Evolutionary conservation across 2,329 filamentous ascomycete genomes (phyloP), one percentile per base, ranked within the genome.

Genomic region (Cladosporium sp.): DNA sequence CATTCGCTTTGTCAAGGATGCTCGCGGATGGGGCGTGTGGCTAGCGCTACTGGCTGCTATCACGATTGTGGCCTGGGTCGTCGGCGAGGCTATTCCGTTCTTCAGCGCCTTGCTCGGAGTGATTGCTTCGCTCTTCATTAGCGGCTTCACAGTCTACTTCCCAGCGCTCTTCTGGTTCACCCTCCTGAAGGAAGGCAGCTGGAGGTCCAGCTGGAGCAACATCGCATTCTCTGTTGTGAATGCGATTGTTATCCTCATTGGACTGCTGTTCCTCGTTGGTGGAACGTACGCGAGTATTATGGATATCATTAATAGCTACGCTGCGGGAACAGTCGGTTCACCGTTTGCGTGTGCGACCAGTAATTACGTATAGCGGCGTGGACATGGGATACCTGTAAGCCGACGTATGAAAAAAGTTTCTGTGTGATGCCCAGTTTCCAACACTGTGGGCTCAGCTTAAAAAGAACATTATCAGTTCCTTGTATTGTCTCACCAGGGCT

Each of bases 151-250:
- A 17, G 72, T 69, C 61, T 93, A 91, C 80, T 93, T 93, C 67
- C 92, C 92, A 19, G 97, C 96, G 78, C 96, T 96, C 68, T 97
- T 96, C 78, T 97, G 89, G 89, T 1, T 89, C 89, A 1, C 92
- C 90, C 68, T 82, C 91, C 68, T 83, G 88, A 57, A 90, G 92
- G 88, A 81, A 88, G 49, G 77, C 76, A 22, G 86, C 82, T 1
- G 87, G 90, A 62, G 79, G 83, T 32, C 78, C 80, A 9, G 69
- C 79, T 4, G 74, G 34, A 74, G 71, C 37, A 80, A 80, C 34
- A 79, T 77, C 50, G 47, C 82, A 5, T 81, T 83, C 37, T 79
- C 85, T n/a, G 72, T 76, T 0, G 71, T 94, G 54, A 97, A 96
- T 68, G 68, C 90, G 13, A 64, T 84, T 61, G 83, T 96, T 58